phyloP scores from a whole-genome alignment of 176 grass and related monocot species.

The Ampelocalamus luodianensis region DNA sequence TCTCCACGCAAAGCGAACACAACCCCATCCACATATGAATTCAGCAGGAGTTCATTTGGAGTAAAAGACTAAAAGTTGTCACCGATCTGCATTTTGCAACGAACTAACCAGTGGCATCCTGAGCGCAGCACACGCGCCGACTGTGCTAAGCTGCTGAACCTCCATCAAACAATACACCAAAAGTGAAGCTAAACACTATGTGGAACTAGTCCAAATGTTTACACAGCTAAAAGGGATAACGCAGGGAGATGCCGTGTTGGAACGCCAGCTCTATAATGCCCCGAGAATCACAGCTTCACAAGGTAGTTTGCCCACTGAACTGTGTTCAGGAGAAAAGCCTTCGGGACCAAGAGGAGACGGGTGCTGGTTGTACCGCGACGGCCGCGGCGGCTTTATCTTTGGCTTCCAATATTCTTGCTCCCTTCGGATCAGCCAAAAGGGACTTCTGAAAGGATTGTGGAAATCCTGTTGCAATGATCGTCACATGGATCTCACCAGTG shows the following conservation, averaged over 20 bases:
- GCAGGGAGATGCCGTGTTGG: neutral
- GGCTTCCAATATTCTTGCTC: slow-evolving; percentile 53
- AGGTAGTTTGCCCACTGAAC: neutral
- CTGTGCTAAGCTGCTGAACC: slow-evolving; percentile 1
- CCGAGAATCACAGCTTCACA: neutral
- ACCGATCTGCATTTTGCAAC: neutral
- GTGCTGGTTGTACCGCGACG: slow-evolving; percentile 25
- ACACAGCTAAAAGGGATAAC: neutral
- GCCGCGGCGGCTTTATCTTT: slow-evolving; percentile 46
- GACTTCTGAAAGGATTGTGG: slow-evolving; percentile 92
- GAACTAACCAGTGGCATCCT: neutral
- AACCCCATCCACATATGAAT: neutral
- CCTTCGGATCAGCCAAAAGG: slow-evolving; percentile 74
- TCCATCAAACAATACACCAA: slow-evolving; percentile 26
- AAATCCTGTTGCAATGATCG: slow-evolving; percentile 93
- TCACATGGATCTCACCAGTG: slow-evolving; percentile 89
- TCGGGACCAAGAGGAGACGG: slow-evolving; percentile 53
- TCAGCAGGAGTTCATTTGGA: neutral
- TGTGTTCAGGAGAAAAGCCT: slow-evolving; percentile 72
- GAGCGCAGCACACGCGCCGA: neutral
- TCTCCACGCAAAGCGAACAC: neutral
- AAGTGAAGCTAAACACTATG: slow-evolving; percentile 27
- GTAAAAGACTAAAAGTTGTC: neutral
- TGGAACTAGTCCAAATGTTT: slow-evolving; percentile 10
- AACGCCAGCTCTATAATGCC: neutral